Conservation (phyloP, 2,329 filamentous ascomycete species). For the Alternaria tenuissima region DNA sequence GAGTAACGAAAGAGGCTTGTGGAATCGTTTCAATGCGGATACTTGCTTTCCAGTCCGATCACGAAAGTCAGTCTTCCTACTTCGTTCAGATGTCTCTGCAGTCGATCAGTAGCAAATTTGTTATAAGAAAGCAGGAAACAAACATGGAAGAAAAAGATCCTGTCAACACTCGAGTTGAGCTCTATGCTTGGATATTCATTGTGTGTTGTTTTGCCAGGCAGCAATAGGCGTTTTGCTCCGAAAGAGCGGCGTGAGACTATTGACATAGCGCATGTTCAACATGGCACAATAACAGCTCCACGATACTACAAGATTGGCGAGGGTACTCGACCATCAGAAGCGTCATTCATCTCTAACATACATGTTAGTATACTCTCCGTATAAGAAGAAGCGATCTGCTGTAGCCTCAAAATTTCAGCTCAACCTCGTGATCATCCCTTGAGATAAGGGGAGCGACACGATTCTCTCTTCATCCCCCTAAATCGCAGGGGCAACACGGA, state of each 20-base stretch:
- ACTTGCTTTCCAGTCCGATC: too few species aligned
- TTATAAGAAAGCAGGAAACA: too few species aligned
- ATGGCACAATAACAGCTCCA: slow-evolving; percentile 22
- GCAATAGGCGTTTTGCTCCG: background rate
- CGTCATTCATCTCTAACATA: background rate
- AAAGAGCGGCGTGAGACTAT: slow-evolving; percentile 8
- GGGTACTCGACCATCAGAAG: background rate
- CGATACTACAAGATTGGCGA: slow-evolving; percentile 7
- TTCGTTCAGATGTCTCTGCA: too few species aligned
- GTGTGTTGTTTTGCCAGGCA: background rate
- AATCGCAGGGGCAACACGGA: slow-evolving; percentile 19
- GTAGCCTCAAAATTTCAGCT: background rate
- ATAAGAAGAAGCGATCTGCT: too few species aligned
- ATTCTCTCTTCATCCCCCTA: background rate
- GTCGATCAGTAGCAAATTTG: too few species aligned
- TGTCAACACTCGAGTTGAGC: too few species aligned
- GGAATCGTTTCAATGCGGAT: too few species aligned
- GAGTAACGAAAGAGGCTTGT: too few species aligned
- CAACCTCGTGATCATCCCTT: background rate
- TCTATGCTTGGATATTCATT: background rate
- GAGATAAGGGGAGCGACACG: background rate
- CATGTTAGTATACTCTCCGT: too few species aligned
- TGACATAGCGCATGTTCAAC: slow-evolving; percentile 25
- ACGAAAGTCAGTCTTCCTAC: too few species aligned
- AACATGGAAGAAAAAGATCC: too few species aligned